Conservation (phyloP, 2,329 filamentous ascomycete genomes). For the Capronia coronata region DNA sequence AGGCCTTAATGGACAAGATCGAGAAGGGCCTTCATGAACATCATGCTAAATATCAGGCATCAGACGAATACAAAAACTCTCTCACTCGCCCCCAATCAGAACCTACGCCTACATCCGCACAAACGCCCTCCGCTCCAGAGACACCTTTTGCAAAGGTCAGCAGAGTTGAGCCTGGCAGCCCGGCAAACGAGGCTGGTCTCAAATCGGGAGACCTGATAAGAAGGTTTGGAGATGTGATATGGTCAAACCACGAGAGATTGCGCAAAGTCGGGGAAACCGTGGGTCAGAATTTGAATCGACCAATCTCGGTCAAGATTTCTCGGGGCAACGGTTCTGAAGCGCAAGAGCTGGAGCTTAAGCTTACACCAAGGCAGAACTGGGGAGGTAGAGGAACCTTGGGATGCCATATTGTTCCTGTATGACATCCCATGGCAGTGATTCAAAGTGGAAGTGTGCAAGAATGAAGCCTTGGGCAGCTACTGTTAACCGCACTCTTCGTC, state of each 20-base stretch:
- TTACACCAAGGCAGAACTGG: conserved; percentile 77
- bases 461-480: not conserved
- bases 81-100: conserved; percentile 16
- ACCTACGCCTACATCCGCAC: conserved; percentile 22
- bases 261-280: conserved; percentile 84
- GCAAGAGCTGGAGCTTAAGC: conserved; percentile 58
- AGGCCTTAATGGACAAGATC: conserved; percentile 73
- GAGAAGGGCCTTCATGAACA: conserved; percentile 84
- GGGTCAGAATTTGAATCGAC: conserved; percentile 76
- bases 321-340: conserved; percentile 21
- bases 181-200: conserved; percentile 75
- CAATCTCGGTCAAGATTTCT: conserved; percentile 20
- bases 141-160: conserved; percentile 85
- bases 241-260: conserved; percentile 77
- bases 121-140: conserved; percentile 35
- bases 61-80: conserved; percentile 30
- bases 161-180: conserved; percentile 68
- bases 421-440: conserved; percentile 30
- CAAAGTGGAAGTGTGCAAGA: not conserved
- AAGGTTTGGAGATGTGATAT: conserved; percentile 77
- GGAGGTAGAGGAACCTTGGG: conserved; percentile 83
- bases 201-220: conserved; percentile 73
- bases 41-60: conserved; percentile 62
- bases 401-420: conserved; percentile 81
- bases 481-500: not conserved